Evolutionary conservation across 169 alveolate species (phyloP).

Genomic region (Cryptosporidium felis): DNA sequence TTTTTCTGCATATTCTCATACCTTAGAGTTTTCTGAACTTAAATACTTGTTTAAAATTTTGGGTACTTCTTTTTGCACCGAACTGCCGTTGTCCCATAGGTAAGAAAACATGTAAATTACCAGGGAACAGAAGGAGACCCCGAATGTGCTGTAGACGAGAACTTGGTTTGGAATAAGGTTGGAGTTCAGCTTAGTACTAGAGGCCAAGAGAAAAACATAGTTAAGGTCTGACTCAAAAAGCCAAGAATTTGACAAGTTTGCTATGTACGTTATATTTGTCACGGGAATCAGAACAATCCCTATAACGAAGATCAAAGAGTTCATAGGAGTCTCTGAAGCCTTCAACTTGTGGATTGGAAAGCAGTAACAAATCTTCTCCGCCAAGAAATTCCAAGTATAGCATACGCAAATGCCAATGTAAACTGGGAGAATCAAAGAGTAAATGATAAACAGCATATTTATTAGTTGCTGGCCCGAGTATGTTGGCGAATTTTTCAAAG

Average conservation of each 20-base stretch:
- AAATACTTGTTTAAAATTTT: constrained; percentile 24
- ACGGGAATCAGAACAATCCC: constrained; percentile 53
- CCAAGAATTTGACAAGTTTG: constrained; percentile 40
- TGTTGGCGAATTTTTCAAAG: not conserved
- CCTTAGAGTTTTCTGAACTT: not conserved
- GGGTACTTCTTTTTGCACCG: constrained; percentile 16
- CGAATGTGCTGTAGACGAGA: constrained; percentile 39
- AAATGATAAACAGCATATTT: constrained; percentile 12
- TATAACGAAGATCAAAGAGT: constrained; percentile 40
- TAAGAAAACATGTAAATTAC: constrained; percentile 7
- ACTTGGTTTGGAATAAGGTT: constrained; percentile 44
- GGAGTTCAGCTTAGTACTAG: constrained; percentile 21
- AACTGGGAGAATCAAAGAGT: constrained; percentile 26
- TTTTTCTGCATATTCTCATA: constrained; percentile 6
- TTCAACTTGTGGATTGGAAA: constrained; percentile 29
- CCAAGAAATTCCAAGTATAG: constrained; percentile 42
- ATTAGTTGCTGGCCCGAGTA: constrained; percentile 16
- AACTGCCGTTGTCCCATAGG: constrained; percentile 18
- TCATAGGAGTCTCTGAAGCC: constrained; percentile 37
- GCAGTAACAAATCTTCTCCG: constrained; percentile 45
- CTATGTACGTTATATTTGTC: constrained; percentile 9
- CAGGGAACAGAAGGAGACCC: constrained; percentile 28
- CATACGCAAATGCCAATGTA: constrained; percentile 34
- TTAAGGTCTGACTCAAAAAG: constrained; percentile 21
- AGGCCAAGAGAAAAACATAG: constrained; percentile 36